Evolutionary conservation across 345 rosid species (phyloP), one percentile per base, ranked within the genome.

Genomic region (Salix koriyanagi): DNA sequence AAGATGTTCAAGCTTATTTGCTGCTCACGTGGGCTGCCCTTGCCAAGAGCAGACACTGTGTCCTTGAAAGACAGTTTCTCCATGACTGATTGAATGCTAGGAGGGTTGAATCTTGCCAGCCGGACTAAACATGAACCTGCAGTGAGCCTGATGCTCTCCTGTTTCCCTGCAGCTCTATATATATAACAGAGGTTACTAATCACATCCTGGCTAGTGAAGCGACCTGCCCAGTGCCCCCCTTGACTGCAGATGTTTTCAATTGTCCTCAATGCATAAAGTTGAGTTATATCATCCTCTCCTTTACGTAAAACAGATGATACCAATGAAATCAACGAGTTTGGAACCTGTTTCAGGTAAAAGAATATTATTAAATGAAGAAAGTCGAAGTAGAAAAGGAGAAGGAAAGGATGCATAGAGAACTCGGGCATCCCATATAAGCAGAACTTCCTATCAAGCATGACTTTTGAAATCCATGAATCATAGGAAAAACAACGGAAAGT

Each of bases 91-190:
- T 93, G 99, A 76, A 90, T 91, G 86, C 91, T 86, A 76, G 89
- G 85, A 66, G 96, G 90, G 77, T 87, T 92, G 75, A 96, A 96
- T 68, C 99, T 94, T 72, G 90, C 91, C 61, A 96, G 88, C 60
- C 99, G 97, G 82, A 92, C 98, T 81, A 96, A 84, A 86, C 99
- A 96, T 77, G 99, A 96, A 79, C 99, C 99, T 69, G 99, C 97
- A 52, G 97, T 91, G 50, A 91, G 91, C 88, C 97, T 89, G 89
- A 96, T 87, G 89, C 91, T 92, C 82, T 96, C 99, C 74, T 88
- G 98, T 85, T 96, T 96, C 75, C 99, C 98, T 39, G 85, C 73
- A 71, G 99, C 98, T 79, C 87, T 86, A 73, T 90, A 92, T 73
- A 96, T 93, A 73, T 96, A 89, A 83, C 97, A 96, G 64, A 96